Base-by-base conservation (phyloP, 2,329 filamentous ascomycete species). In the Fusarium pseudocircinatum region DNA sequence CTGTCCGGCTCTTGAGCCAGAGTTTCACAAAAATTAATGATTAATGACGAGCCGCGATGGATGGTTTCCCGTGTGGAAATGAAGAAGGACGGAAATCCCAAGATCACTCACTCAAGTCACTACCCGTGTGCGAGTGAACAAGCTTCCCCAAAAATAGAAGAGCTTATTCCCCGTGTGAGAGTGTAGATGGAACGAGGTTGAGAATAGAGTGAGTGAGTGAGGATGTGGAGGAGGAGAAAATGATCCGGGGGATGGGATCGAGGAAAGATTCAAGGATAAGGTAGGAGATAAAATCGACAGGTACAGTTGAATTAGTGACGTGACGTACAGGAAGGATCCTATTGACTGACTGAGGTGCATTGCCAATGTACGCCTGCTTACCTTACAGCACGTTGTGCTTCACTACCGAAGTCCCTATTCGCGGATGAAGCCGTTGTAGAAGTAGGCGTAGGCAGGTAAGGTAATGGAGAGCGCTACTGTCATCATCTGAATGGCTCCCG, bases 1-100 rank as follows among this genome's bases (percentile, higher is more conserved):
- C 40, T 49, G 52, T 42, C 49, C 39, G 37, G 46, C 49, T 63
- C 56, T 63, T 47, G 39, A 32, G 26, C 50, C 50, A 63, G 49
- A 72, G 69, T 72, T 72, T 72, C 69, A 72, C 53, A 63, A 44
- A 42, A 60, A 69, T 72, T 69, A 47, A 60, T 66, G 59, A 72
- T 72, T 69, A 43, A 60, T 66, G 59, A 46, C 44, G 30, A 63
- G 28, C 52, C 52, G 57, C 22, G 46, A 71, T 44, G 22, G 46
- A 64, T 60, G 32, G 42, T 69, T 63, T 60, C 52, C 52, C 39
- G 40, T 63, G 58, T 68, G 69, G 68, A 72, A 57, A 72, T 69
- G 63, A 70, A 50, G 34, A 67, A 22, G 40, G 32, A 30, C 46
- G 52, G 40, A 11, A 58, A 58, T n/a, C 28, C 44, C n/a, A 63